Conservation (phyloP, 2,329 filamentous ascomycete genomes). For the Scedosporium minutisporum region DNA sequence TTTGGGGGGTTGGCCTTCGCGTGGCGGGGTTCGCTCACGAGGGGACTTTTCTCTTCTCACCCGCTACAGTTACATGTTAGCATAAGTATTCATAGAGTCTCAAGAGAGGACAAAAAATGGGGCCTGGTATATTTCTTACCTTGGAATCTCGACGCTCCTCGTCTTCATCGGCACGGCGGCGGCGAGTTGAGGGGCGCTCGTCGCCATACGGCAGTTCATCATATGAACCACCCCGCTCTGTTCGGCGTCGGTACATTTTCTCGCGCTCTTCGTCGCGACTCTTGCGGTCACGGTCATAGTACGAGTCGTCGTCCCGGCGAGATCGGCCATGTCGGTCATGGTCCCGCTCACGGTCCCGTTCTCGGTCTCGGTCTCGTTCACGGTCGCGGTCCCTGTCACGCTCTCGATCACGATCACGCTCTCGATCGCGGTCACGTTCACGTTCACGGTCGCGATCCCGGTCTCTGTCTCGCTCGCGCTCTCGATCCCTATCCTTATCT, state of each 20-base stretch:
- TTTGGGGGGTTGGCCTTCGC: slow-evolving; percentile 41
- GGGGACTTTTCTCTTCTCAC: slow-evolving; percentile 45
- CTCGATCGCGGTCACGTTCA: slow-evolving; percentile 25
- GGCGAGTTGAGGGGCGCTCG: slow-evolving; percentile 52
- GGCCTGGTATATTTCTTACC: slow-evolving; percentile 28
- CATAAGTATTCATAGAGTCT: slow-evolving; percentile 14
- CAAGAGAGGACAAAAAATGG: not conserved
- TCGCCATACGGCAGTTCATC: slow-evolving; percentile 91
- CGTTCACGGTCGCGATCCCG: slow-evolving; percentile 22
- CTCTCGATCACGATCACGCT: slow-evolving; percentile 28
- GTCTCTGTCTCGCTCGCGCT: slow-evolving; percentile 25
- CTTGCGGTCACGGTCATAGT: slow-evolving; percentile 78
- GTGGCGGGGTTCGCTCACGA: slow-evolving; percentile 52
- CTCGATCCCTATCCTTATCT: slow-evolving; percentile 27
- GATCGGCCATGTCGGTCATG: slow-evolving; percentile 41
- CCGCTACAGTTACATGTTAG: slow-evolving; percentile 31
- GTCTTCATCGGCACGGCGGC: slow-evolving; percentile 70
- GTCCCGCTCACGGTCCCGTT: slow-evolving; percentile 40
- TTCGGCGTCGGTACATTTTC: slow-evolving; percentile 71
- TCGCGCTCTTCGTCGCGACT: slow-evolving; percentile 88
- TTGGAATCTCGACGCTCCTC: slow-evolving; percentile 64
- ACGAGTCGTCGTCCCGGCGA: slow-evolving; percentile 52
- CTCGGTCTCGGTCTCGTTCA: slow-evolving; percentile 27
- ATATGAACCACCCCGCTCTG: slow-evolving; percentile 65
- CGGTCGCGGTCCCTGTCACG: slow-evolving; percentile 22